Percentiles rank a stretch among this genome's conserved stretches.
These are phyloP conservation scores for Sordaria brevicollis DNA, from an alignment of 495 filamentous ascomycete species.

Conservation along the genomic window DNA sequence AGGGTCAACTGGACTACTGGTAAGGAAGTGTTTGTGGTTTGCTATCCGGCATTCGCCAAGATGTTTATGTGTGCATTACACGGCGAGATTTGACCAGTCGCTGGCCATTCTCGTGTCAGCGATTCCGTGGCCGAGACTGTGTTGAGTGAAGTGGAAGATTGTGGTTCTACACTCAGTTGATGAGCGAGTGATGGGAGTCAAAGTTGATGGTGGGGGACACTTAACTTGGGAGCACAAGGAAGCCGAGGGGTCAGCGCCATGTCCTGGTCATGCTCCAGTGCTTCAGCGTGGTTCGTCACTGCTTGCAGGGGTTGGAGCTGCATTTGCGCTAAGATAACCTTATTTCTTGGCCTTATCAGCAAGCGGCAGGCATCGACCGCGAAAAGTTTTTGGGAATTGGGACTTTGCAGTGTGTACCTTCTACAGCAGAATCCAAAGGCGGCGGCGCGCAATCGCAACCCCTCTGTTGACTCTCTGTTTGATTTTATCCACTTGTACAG, in stretches of 20 bases:
- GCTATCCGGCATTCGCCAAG: background rate
- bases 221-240: background rate
- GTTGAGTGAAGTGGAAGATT: background rate
- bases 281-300: background rate
- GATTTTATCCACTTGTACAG: background rate
- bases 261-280: background rate
- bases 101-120: background rate
- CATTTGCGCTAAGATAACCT: conserved; percentile 31
- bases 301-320: conserved; percentile 1
- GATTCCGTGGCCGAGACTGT: background rate
- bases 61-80: background rate
- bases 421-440: background rate
- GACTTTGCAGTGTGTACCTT: background rate
- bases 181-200: background rate
- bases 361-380: background rate
- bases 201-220: background rate
- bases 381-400: conserved; percentile 9
- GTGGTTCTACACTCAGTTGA: background rate
- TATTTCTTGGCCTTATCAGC: conserved; percentile 23
- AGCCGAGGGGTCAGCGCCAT: background rate
- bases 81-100: background rate
- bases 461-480: background rate
- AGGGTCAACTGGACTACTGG: background rate
- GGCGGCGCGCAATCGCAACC: background rate
- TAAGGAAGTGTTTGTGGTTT: background rate